Conservation (phyloP, 805 yeast species). For the Starmerella bombicola region DNA sequence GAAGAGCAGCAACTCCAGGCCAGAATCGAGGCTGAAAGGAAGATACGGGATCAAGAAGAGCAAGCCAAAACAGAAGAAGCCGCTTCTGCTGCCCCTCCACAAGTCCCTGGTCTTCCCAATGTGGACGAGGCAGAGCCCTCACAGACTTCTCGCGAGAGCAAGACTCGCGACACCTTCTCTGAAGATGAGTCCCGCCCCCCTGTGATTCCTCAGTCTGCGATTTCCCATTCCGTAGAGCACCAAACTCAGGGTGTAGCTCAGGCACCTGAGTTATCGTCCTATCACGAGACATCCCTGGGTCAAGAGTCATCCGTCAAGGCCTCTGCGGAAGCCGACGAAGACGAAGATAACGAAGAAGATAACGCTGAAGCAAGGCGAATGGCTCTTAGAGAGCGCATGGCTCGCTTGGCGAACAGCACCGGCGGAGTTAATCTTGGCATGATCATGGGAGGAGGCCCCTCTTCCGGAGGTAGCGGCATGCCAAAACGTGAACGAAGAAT, state of each 20-base stretch:
- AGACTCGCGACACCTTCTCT: neutral
- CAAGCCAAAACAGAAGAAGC: neutral
- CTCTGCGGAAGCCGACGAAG: neutral
- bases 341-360: constrained; percentile 27
- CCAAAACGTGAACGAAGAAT: constrained; percentile 15
- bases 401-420: constrained; percentile 87
- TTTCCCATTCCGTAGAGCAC: neutral
- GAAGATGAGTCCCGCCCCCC: neutral
- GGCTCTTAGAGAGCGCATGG: constrained; percentile 84
- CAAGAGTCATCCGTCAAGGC: neutral
- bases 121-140: neutral
- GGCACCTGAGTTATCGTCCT: neutral
- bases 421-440: constrained; percentile 48
- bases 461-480: constrained; percentile 4
- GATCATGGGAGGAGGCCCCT: constrained; percentile 20
- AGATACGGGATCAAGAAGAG: neutral
- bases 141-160: neutral
- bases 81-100: neutral
- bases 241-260: neutral
- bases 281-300: neutral
- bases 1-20: constrained; percentile 7
- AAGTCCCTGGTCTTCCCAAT: neutral
- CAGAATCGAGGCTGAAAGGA: constrained; percentile 1
- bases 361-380: constrained; percentile 50
- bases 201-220: neutral